Evolutionary conservation across 1,284 basidiomycete species (phyloP), one percentile per base, ranked within the genome.

Genomic region (Tremellales sp.): DNA sequence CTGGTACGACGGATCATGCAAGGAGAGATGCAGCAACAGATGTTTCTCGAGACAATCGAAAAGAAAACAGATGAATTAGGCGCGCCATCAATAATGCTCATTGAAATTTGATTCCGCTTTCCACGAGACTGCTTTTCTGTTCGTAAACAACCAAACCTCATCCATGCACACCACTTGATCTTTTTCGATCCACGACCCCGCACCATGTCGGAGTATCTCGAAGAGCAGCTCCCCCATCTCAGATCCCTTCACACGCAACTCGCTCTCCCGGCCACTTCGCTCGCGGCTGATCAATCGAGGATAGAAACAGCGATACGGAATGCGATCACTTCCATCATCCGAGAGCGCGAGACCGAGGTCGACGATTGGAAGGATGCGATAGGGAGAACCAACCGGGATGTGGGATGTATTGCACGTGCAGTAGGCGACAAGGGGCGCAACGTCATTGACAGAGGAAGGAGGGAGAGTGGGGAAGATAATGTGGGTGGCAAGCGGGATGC

Each of bases 271-370:
- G 34, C 58, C 1, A 53, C 60, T 29, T 58, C 58, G 1, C 56
- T 70, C 26, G 51, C 61, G 18, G 57, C 59, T 4, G 69, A 71
- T 46, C 48, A 60, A 36, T 51, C 57, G 6, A 48, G 61, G 6
- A 71, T 71, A 33, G 69, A 70, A 42, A 57, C 61, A 1, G 67
- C 66, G 3, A 65, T 71, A 42, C 53, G 55, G 22, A 55, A 53
- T 3, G 67, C 66, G 2, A 66, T 71, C 26, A 53, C 58, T 2
- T 56, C 60, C 1, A 55, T 71, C 26, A 57, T 71, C 3, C 50
- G 63, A 4, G 59, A 65, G 16, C 45, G 67, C 18, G 69, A 71
- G 41, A 56, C 56, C 12, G 63, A 71, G 48, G 69, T 71, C n/a
- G 65, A 67, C 14, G 48, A 50, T 8, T 63, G 65, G 56, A 60